Evolutionary conservation across 176 grass and related monocot species (phyloP).

Genomic region (Musa troglodytarum): DNA sequence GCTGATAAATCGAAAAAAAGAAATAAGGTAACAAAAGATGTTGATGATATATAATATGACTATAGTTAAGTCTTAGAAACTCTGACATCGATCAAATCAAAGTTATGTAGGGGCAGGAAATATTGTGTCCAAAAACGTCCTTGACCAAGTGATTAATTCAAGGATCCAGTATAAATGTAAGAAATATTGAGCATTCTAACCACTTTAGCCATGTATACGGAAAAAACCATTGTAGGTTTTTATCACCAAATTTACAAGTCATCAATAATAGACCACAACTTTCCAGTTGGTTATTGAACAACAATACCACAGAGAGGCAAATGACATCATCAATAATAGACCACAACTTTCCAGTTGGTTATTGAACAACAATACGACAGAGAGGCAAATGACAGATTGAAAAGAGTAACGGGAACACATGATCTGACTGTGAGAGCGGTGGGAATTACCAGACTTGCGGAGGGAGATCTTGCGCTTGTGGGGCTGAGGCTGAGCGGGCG

Average conservation of each 20-base stretch:
- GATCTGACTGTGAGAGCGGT: background rate
- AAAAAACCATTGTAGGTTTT: no score
- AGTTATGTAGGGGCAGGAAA: no score
- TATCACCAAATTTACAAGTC: background rate
- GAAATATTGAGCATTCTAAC: background rate
- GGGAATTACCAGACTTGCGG: conserved; percentile 56
- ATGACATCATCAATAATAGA: no score
- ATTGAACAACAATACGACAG: background rate
- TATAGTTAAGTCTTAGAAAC: no score
- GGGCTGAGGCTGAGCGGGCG: conserved; percentile 81
- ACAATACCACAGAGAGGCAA: background rate
- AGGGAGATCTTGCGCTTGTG: conserved; percentile 83
- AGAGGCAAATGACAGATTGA: background rate
- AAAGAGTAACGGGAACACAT: background rate
- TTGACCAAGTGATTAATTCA: no score
- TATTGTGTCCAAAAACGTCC: no score
- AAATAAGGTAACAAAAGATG: no score
- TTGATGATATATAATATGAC: no score
- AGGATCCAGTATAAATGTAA: no score
- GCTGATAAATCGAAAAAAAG: no score
- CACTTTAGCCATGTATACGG: no score
- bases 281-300: background rate
- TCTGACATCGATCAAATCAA: no score
- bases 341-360: background rate
- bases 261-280: background rate